A percentile compares a stretch with the other conserved stretches of the same genome.
phyloP scores from a whole-genome alignment of 2,329 filamentous ascomycete species.

The Pseudocercospora pini-densiflorae region DNA sequence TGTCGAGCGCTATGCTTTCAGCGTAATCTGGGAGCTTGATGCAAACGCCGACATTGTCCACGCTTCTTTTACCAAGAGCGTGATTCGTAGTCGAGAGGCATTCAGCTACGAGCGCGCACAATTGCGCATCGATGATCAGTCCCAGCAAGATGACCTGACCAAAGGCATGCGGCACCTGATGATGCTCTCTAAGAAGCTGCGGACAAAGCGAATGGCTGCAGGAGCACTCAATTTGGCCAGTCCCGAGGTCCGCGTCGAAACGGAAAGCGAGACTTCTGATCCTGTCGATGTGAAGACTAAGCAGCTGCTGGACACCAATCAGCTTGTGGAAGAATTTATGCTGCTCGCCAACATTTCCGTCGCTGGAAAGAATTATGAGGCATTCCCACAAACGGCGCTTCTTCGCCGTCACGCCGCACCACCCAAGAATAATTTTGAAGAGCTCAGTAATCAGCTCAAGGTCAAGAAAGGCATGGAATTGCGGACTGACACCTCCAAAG shows the following conservation, averaged over 20 bases:
- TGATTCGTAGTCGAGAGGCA: conserved; percentile 93
- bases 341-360: conserved; percentile 96
- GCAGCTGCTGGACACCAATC: conserved; percentile 91
- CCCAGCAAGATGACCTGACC: conserved; percentile 87
- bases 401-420: conserved; percentile 90
- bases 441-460: conserved; percentile 86
- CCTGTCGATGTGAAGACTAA: conserved; percentile 97
- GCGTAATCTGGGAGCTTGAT: conserved; percentile 76
- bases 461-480: conserved; percentile 83
- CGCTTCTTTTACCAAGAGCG: conserved; percentile 92
- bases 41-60: conserved; percentile 82
- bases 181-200: conserved; percentile 87
- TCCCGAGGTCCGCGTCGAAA: conserved; percentile 96
- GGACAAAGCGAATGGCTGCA: conserved; percentile 94
- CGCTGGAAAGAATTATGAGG: conserved; percentile 83
- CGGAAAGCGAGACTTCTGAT: conserved; percentile 93
- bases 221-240: conserved; percentile 94
- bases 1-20: conserved; percentile 73
- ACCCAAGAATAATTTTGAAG: conserved; percentile 95
- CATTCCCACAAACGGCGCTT: conserved; percentile 94
- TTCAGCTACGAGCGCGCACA: conserved; percentile 99
- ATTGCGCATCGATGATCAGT: conserved; percentile 85
- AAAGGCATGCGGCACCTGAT: conserved; percentile 85
- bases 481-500: conserved; percentile 82
- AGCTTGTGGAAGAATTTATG: conserved; percentile 99